Evolutionary conservation across 208 protist genomes (phyloP).

Genomic region (Phytomonas francai): DNA sequence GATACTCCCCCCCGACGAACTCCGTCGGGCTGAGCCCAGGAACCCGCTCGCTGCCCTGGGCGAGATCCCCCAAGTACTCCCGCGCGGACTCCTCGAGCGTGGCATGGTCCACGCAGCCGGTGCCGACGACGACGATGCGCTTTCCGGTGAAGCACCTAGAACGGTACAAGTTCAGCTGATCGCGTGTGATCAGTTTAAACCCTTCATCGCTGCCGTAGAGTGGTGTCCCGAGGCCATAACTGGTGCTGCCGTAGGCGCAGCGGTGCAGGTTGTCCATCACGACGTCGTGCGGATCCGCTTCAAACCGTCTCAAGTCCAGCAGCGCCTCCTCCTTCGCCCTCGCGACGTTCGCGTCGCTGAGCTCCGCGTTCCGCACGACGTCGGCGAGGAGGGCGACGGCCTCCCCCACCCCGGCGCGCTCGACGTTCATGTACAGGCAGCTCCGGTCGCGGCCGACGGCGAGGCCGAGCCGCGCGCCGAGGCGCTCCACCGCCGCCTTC

Average conservation of each 20-base stretch:
- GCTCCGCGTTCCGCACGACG: slow-evolving; percentile 93
- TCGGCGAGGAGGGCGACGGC: slow-evolving; percentile 95
- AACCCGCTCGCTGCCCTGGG: slow-evolving; percentile 16
- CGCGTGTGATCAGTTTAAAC: slow-evolving; percentile 75
- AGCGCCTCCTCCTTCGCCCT: slow-evolving; percentile 87
- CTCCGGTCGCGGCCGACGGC: slow-evolving; percentile 96
- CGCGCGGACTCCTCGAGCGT: slow-evolving; percentile 86
- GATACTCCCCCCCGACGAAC: slow-evolving; percentile 83
- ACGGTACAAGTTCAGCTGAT: slow-evolving; percentile 79
- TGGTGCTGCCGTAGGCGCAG: slow-evolving; percentile 87
- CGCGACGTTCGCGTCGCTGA: slow-evolving; percentile 84
- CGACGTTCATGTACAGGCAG: slow-evolving; percentile 92
- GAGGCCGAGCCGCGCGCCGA: slow-evolving; percentile 95
- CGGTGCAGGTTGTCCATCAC: slow-evolving; percentile 95
- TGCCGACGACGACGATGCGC: slow-evolving; percentile 93
- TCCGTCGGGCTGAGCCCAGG: slow-evolving; percentile 36
- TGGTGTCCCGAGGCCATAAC: slow-evolving; percentile 86
- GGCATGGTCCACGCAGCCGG: slow-evolving; percentile 94
- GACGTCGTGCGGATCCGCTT: slow-evolving; percentile 91
- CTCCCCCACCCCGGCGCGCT: slow-evolving; percentile 90
- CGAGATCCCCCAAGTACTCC: slow-evolving; percentile 85
- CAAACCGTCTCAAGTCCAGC: slow-evolving; percentile 90
- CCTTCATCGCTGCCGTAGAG: slow-evolving; percentile 94
- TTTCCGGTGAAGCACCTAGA: slow-evolving; percentile 83
- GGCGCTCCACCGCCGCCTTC: slow-evolving; percentile 92